Evolutionary conservation across 176 grass and related monocot species (phyloP).

Genomic region (Canna indica): DNA sequence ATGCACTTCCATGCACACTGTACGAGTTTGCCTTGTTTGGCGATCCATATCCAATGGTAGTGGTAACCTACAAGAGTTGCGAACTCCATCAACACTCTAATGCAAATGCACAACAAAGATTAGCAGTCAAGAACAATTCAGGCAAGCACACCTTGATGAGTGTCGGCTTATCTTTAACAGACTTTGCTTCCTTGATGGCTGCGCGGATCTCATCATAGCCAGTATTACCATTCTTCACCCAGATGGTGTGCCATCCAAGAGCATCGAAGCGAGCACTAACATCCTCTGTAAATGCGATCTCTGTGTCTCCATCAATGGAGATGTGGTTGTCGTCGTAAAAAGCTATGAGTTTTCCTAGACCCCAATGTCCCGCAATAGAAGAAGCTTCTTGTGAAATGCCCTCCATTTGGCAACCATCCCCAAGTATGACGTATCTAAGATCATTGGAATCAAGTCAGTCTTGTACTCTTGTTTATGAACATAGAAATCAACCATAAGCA

Average conservation of each 20-base stretch:
- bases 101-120: neutral
- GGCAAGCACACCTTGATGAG: slow-evolving; percentile 66
- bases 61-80: slow-evolving; percentile 62
- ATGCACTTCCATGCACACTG: slow-evolving; percentile 83
- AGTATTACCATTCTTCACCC: slow-evolving; percentile 92
- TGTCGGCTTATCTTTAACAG: slow-evolving; percentile 82
- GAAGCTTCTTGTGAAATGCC: slow-evolving; percentile 72
- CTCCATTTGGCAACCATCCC: slow-evolving; percentile 99
- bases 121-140: slow-evolving; percentile 11
- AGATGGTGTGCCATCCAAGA: slow-evolving; percentile 98
- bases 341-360: too few species aligned
- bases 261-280: slow-evolving; percentile 77
- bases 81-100: neutral
- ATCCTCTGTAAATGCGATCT: slow-evolving; percentile 94
- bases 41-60: slow-evolving; percentile 94
- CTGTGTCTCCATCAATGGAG: slow-evolving; percentile 87
- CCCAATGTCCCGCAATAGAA: slow-evolving; percentile 88
- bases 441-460: too few species aligned
- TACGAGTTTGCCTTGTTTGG: slow-evolving; percentile 97
- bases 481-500: too few species aligned
- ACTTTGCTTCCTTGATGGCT: slow-evolving; percentile 84
- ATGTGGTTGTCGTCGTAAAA: slow-evolving; percentile 90
- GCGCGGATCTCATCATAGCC: slow-evolving; percentile 86
- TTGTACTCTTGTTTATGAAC: too few species aligned
- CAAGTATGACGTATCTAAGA: slow-evolving; percentile 58